phyloP scores from a whole-genome alignment of 805 yeast genomes.

The Metschnikowia lochheadii region DNA sequence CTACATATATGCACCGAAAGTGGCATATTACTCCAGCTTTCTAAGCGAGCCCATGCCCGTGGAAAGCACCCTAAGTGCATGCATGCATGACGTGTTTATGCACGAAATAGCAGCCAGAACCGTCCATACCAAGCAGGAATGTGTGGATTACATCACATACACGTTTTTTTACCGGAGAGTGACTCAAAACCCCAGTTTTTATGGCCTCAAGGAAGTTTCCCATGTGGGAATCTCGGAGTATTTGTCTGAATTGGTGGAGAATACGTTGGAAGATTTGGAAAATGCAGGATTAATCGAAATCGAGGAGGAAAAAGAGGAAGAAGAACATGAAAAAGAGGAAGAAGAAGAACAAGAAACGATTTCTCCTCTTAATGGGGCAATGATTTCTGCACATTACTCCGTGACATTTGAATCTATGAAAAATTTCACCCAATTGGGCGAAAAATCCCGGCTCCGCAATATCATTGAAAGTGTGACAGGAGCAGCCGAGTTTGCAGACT shows the following conservation, averaged over 20 bases:
- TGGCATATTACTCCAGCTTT: constrained; percentile 67
- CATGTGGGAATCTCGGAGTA: constrained; percentile 72
- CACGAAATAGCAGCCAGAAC: constrained; percentile 68
- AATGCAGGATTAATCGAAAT: constrained; percentile 62
- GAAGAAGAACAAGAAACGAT: constrained; percentile 39
- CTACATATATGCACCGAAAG: constrained; percentile 51
- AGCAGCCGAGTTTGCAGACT: constrained; percentile 64
- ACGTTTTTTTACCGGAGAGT: constrained; percentile 79
- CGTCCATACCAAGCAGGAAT: constrained; percentile 69
- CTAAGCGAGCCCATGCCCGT: constrained; percentile 73
- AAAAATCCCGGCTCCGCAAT: constrained; percentile 54
- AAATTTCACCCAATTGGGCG: constrained; percentile 50
- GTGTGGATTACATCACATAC: constrained; percentile 86
- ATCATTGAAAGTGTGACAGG: constrained; percentile 62
- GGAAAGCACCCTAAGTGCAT: constrained; percentile 65
- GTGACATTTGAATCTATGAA: constrained; percentile 66
- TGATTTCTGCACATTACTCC: constrained; percentile 71
- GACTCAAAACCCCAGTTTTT: constrained; percentile 80
- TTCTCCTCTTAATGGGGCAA: constrained; percentile 61
- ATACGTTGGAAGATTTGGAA: constrained; percentile 56
- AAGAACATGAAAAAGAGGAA: constrained; percentile 35
- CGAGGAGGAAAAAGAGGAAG: constrained; percentile 39
- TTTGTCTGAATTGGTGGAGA: constrained; percentile 80
- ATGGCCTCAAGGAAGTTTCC: constrained; percentile 66
- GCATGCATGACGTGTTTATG: constrained; percentile 63